Conservation (phyloP, 768 basidiomycete species). For the Cyclocybe cylindracea region DNA sequence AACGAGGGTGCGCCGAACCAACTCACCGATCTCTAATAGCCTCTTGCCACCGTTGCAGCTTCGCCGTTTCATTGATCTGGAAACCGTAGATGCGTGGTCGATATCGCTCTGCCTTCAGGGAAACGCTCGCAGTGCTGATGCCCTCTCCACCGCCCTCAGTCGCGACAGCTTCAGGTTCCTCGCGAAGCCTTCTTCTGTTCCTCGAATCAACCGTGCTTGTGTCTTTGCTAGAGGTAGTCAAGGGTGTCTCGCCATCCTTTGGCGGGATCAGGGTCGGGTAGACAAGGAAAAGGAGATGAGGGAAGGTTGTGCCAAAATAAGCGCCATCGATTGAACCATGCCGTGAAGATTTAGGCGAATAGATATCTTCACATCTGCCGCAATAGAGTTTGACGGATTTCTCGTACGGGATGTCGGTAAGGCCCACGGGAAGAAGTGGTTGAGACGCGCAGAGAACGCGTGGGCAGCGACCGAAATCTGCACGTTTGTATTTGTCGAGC, state of each 20-base stretch:
- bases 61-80: constrained; percentile 92
- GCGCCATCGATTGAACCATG: constrained; percentile 98
- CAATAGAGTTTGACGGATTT: constrained; percentile 99
- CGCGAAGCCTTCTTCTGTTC: constrained; percentile 41
- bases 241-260: constrained; percentile 18
- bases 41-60: constrained; percentile 94
- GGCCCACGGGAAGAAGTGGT: constrained; percentile 93
- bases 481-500: constrained; percentile 98
- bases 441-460: constrained; percentile 95
- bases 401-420: constrained; percentile 96
- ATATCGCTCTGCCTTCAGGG: constrained; percentile 90
- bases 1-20: too few species aligned
- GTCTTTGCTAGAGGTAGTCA: constrained; percentile 13
- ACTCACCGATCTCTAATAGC: constrained; percentile 83
- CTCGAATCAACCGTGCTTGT: constrained; percentile 25
- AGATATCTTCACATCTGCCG: constrained; percentile 97
- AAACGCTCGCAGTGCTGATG: constrained; percentile 78
- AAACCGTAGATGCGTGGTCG: constrained; percentile 96
- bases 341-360: constrained; percentile 94
- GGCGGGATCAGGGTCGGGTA: constrained; percentile 88
- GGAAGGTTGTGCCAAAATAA: constrained; percentile 98
- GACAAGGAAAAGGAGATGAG: constrained; percentile 95
- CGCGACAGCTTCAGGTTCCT: constrained; percentile 55
- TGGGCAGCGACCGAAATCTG: constrained; percentile 97
- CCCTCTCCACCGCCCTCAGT: constrained; percentile 62